These are phyloP conservation scores for Penicillium salamii DNA, from an alignment of 495 filamentous ascomycete genomes.

Conservation along the genomic window DNA sequence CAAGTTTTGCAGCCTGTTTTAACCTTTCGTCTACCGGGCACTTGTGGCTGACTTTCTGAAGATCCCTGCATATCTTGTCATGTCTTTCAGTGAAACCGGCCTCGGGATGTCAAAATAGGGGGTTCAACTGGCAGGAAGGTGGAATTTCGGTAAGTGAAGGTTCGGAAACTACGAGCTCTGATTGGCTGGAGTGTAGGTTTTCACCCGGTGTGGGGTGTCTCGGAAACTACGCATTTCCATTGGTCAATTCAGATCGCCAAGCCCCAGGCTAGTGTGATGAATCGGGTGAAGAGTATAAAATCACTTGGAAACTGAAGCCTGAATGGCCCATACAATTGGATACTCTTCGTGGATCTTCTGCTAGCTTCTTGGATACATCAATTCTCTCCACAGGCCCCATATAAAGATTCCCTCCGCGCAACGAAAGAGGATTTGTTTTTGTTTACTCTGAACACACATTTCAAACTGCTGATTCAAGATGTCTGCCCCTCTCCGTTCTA, in stretches of 20 bases:
- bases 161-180: not conserved
- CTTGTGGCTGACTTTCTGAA: not conserved
- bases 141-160: not conserved
- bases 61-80: not conserved
- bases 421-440: not conserved
- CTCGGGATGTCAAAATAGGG: not conserved
- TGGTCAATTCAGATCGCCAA: not conserved
- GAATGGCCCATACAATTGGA: no score
- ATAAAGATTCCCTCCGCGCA: no score
- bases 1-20: constrained; percentile 28
- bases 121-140: not conserved
- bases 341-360: not conserved
- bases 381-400: not conserved
- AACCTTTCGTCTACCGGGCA: constrained; percentile 7
- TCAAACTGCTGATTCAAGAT: not conserved
- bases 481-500: constrained; percentile 25
- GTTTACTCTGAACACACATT: not conserved
- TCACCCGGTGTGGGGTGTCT: not conserved
- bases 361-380: not conserved
- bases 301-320: not conserved
- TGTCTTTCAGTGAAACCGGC: not conserved
- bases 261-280: not conserved
- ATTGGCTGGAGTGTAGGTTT: not conserved
- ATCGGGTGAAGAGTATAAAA: not conserved
- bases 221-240: not conserved